phyloP scores from a whole-genome alignment of 2,329 filamentous ascomycete species.

The Hymenoscyphus salicellus region DNA sequence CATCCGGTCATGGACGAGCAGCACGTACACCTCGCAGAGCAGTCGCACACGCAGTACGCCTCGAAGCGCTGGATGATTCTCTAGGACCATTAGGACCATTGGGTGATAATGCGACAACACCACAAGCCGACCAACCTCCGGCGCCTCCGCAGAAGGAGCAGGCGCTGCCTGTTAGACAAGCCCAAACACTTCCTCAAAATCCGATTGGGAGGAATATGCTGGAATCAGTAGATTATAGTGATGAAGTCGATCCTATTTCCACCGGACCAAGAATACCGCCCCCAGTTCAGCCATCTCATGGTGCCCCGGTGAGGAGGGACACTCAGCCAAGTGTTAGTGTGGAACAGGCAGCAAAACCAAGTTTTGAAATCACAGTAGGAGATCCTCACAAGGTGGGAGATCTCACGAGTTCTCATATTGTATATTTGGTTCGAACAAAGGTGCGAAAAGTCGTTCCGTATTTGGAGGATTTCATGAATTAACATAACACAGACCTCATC shows the following conservation, averaged over 20 bases:
- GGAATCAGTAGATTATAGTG: constrained; percentile 70
- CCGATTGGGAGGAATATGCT: constrained; percentile 50
- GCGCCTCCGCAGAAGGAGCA: constrained; percentile 67
- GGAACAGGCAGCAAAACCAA: constrained; percentile 90
- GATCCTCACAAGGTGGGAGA: constrained; percentile 98
- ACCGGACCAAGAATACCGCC: constrained; percentile 63
- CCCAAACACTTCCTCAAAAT: constrained; percentile 43
- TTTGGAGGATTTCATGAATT: neutral
- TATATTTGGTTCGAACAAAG: constrained; percentile 93
- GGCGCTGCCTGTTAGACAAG: constrained; percentile 51
- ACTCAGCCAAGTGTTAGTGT: constrained; percentile 79
- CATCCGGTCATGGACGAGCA: constrained; percentile 32
- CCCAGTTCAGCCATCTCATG: constrained; percentile 57
- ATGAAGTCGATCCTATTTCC: constrained; percentile 50
- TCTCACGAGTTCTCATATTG: constrained; percentile 93
- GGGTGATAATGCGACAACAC: constrained; percentile 44
- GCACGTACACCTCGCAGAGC: constrained; percentile 52
- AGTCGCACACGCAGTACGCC: constrained; percentile 71
- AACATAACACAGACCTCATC: constrained; percentile 70
- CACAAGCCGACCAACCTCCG: constrained; percentile 57
- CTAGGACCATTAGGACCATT: constrained; percentile 73
- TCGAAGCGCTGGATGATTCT: constrained; percentile 72
- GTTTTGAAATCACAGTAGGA: constrained; percentile 85
- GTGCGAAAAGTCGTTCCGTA: constrained; percentile 46
- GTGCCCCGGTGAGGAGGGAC: constrained; percentile 50